These are phyloP conservation scores for Phytophthora hibernalis DNA, from an alignment of 352 stramenopile genomes.

Conservation along the genomic window DNA sequence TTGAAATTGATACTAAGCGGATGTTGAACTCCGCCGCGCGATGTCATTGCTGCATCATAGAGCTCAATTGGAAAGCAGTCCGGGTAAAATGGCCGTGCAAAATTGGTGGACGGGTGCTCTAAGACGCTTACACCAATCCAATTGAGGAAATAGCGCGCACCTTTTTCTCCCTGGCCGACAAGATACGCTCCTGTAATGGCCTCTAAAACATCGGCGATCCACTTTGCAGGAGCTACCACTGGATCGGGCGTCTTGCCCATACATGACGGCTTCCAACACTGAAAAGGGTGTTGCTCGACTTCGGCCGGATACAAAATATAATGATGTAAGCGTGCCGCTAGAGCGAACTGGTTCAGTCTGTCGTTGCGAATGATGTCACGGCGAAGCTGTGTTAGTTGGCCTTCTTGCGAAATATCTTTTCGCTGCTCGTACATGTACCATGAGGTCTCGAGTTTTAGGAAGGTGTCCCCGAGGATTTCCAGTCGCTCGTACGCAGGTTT, in stretches of 20 bases:
- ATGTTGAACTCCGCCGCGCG: constrained; percentile 24
- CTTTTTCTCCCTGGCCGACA: constrained; percentile 72
- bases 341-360: constrained; percentile 76
- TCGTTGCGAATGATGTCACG: constrained; percentile 90
- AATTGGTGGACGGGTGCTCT: constrained; percentile 45
- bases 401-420: constrained; percentile 76
- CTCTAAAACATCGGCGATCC: constrained; percentile 87
- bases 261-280: constrained; percentile 89
- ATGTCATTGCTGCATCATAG: constrained; percentile 45
- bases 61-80: constrained; percentile 74
- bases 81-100: constrained; percentile 64
- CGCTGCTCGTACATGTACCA: constrained; percentile 87
- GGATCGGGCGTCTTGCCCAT: constrained; percentile 83
- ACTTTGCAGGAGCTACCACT: constrained; percentile 80
- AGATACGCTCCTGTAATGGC: constrained; percentile 85
- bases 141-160: constrained; percentile 73
- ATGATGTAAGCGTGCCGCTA: constrained; percentile 64
- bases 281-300: constrained; percentile 86
- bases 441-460: constrained; percentile 86
- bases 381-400: constrained; percentile 73
- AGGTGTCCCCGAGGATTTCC: constrained; percentile 87
- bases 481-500: constrained; percentile 85
- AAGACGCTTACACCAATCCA: constrained; percentile 81
- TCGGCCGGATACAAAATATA: constrained; percentile 83
- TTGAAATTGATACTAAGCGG: constrained; percentile 59